Conservation (phyloP, 2,329 filamentous ascomycete genomes). For the Penicillium paneum region DNA sequence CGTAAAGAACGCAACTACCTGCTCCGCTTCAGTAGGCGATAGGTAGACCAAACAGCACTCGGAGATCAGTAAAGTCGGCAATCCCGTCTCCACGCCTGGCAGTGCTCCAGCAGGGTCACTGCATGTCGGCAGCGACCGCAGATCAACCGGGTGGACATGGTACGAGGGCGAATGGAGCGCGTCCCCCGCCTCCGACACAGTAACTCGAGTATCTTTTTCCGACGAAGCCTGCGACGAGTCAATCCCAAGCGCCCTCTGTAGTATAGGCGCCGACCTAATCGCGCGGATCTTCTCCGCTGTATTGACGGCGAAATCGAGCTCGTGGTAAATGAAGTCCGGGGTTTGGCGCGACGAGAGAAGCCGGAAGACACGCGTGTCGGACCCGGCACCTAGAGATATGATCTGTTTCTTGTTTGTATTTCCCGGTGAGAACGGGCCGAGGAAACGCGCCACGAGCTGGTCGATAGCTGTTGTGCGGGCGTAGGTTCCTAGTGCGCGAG, state of each 20-base stretch:
- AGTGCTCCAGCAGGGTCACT: conserved; percentile 27
- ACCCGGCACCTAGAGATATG: conserved; percentile 87
- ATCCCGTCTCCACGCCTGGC: conserved; percentile 50
- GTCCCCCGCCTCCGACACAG: conserved; percentile 39
- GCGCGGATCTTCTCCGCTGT: conserved; percentile 61
- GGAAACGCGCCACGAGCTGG: conserved; percentile 68
- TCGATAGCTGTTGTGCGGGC: conserved; percentile 83
- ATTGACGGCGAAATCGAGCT: conserved; percentile 81
- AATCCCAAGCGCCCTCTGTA: conserved; percentile 33
- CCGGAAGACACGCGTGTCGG: conserved; percentile 83
- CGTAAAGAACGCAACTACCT: conserved; percentile 65
- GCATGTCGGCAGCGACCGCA: conserved; percentile 54
- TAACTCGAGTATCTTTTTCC: conserved; percentile 26
- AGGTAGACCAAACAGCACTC: conserved; percentile 97
- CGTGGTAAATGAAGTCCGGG: conserved; percentile 70
- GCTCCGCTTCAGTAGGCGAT: conserved; percentile 59
- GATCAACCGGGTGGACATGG: conserved; percentile 64
- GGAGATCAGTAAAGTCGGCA: conserved; percentile 83
- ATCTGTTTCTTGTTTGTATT: conserved; percentile 59
- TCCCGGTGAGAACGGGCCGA: conserved; percentile 44
- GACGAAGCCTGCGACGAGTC: conserved; percentile 12
- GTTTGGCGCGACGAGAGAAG: conserved; percentile 53
- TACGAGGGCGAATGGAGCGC: conserved; percentile 48
- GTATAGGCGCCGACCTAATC: conserved; percentile 34
- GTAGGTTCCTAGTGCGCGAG: conserved; percentile 69